Conservation (phyloP, 306 rosid genomes). For the Lathyrus sativus region DNA sequence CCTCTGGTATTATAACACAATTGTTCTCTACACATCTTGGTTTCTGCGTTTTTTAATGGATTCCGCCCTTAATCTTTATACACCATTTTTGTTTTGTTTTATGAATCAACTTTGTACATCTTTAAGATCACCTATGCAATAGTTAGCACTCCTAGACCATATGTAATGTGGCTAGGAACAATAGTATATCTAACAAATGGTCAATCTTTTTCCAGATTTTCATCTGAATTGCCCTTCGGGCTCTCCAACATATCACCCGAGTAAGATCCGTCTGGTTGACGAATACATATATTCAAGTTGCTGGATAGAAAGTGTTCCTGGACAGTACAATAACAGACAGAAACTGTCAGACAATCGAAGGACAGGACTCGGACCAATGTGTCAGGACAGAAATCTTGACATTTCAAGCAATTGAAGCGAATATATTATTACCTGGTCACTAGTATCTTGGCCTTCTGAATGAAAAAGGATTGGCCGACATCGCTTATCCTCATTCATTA, state of each 20-base stretch:
- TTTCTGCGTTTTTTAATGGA: constrained; percentile 46
- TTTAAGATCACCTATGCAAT: constrained; percentile 48
- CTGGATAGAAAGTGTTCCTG: constrained; percentile 81
- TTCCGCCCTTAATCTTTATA: constrained; percentile 34
- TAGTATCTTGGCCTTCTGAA: constrained; percentile 79
- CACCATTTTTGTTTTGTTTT: constrained; percentile 27
- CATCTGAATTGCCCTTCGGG: constrained; percentile 68
- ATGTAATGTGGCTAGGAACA: constrained; percentile 47
- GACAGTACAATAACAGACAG: constrained; percentile 31
- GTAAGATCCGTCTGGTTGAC: constrained; percentile 90
- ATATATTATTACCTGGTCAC: constrained; percentile 60
- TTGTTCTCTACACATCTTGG: constrained; percentile 53
- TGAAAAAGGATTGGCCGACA: constrained; percentile 92
- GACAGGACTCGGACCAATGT: constrained; percentile 6
- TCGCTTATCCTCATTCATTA: constrained; percentile 92
- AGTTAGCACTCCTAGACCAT: constrained; percentile 63
- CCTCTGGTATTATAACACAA: constrained; percentile 58
- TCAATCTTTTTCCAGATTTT: constrained; percentile 53
- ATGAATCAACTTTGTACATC: constrained; percentile 66
- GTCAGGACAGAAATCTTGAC: neutral
- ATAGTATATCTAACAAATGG: constrained; percentile 39
- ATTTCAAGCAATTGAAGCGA: constrained; percentile 15
- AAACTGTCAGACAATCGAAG: constrained; percentile 34
- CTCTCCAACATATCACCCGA: constrained; percentile 76
- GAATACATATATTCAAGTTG: constrained; percentile 84